Evolutionary conservation across 768 basidiomycete genomes (phyloP), one percentile per base, ranked within the genome.

Genomic region (Lactarius evosmus): DNA sequence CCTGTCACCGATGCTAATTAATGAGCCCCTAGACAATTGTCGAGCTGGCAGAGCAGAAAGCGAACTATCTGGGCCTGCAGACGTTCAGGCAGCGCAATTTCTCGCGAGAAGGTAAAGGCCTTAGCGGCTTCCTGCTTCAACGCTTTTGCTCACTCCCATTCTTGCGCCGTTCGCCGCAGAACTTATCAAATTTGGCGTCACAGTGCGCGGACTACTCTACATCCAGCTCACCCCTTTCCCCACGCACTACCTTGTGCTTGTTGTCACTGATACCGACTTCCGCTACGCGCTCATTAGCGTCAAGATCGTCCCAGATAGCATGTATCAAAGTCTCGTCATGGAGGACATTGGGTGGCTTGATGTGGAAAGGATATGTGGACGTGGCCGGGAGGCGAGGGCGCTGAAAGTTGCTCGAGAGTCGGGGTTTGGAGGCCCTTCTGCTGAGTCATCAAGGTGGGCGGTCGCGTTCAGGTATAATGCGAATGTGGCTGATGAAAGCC

Each of bases 31-130:
- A 95, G 94, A 92, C 92, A 6, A 92, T 95, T 65, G 79, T 83
- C 49, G 91, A 93, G 60, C 80, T 88, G 17, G 83, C 88, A 11
- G 92, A 95, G 72, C 88, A 91, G 73, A 94, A 93, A 70, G 90
- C 88, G n/a, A 83, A 79, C 66, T 88, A 92, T 69, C 82, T 95
- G 11, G 94, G 94, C n/a, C 75, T 94, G 46, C 85, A 86, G 71
- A 85, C 83, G 61, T 89, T 84, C 74, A 83, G 86, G 17, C 74
- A 79, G 29, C 84, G 91, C 38, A 87, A 91, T 68, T 85, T 95
- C 65, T 72, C 79, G 1, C 78, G 73, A 38, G 83, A 88, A 70
- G 91, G 91, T 91, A 29, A 41, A 74, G 69, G 25, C 1, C 17
- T 30, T 7, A 51, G 11, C 17, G n/a, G 32, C 3, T 36, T 44